Conservation (phyloP, 1,284 basidiomycete species). For the Wallemia ichthyophaga region DNA sequence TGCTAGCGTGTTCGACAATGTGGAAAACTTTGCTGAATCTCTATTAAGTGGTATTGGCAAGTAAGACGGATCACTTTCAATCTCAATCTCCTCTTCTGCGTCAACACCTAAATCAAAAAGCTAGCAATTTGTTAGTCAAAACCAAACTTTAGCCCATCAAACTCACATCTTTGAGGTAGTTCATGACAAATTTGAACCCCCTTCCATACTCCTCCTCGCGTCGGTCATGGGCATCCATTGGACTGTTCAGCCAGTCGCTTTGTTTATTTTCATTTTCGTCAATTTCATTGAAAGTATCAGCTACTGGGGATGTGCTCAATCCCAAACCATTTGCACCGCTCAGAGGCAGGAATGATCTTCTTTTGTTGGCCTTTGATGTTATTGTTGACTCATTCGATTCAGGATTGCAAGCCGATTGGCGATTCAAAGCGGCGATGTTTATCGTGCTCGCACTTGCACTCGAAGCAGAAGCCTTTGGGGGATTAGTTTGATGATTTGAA, state of each 20-base stretch:
- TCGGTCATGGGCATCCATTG: neutral
- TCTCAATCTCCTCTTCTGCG: neutral
- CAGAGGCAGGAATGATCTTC: constrained; percentile 58
- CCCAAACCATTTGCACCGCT: constrained; percentile 22
- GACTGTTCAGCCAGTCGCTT: constrained; percentile 5
- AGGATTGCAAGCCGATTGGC: constrained; percentile 5
- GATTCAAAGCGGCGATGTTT: constrained; percentile 2
- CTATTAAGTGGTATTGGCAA: constrained; percentile 3
- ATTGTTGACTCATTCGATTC: neutral
- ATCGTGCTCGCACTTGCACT: constrained; percentile 9
- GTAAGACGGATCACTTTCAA: neutral
- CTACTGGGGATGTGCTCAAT: constrained; percentile 25
- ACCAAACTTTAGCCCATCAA: too few species aligned
- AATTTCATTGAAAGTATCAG: constrained; percentile 27
- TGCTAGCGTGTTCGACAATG: constrained; percentile 2
- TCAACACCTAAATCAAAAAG: constrained; percentile 1
- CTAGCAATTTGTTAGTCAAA: too few species aligned
- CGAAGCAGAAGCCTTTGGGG: neutral
- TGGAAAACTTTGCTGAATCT: constrained; percentile 4
- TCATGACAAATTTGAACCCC: constrained; percentile 68
- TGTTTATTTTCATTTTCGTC: constrained; percentile 14
- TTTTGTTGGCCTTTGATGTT: constrained; percentile 17
- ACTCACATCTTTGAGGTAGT: constrained; percentile 63
- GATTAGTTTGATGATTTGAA: constrained; percentile 1
- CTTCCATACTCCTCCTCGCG: constrained; percentile 22